Percentiles rank a stretch among this genome's conserved stretches.
Evolutionary conservation across 495 filamentous ascomycete genomes (phyloP).

Genomic region (Tuber indicum): DNA sequence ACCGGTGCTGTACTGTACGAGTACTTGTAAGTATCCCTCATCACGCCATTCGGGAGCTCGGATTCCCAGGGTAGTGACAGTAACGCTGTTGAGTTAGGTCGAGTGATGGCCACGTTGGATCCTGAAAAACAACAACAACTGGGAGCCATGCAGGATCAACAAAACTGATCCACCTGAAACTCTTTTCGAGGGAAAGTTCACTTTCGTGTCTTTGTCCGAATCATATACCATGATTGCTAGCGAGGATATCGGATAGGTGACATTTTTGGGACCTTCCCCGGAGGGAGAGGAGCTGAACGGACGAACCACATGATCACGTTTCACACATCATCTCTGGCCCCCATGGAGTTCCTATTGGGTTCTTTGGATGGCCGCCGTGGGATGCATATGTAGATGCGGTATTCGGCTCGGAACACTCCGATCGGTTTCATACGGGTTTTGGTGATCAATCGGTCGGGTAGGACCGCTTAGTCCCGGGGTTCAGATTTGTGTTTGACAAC

Average conservation of each 20-base stretch:
- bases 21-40: not conserved
- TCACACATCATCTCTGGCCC: not conserved
- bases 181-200: not conserved
- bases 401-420: not conserved
- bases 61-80: not conserved
- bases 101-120: not conserved
- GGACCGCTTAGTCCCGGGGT: not conserved
- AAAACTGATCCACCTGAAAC: not conserved
- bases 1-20: not conserved
- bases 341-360: not conserved
- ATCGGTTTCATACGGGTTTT: not conserved
- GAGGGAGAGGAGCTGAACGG: not conserved
- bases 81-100: not conserved
- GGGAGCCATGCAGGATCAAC: not conserved
- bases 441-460: not conserved
- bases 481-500: not conserved
- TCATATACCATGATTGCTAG: not conserved
- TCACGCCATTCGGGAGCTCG: not conserved
- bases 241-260: too few relatives aligned
- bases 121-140: not conserved
- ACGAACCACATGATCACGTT: not conserved
- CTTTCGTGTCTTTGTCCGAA: not conserved
- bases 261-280: not conserved
- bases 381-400: not conserved
- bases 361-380: not conserved